Conservation (phyloP, 1,139 yeast species). For the Arxiozyma slooffiae region DNA sequence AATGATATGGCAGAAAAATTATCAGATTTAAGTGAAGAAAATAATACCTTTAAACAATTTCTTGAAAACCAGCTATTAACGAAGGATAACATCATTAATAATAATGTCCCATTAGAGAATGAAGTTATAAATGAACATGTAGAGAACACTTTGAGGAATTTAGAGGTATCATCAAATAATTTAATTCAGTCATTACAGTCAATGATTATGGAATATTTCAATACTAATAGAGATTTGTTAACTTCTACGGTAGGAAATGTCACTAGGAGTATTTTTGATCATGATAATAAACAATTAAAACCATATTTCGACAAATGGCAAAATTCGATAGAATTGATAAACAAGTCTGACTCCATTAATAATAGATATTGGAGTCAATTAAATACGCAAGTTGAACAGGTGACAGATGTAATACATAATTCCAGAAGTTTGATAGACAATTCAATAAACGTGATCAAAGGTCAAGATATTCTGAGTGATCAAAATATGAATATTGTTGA, state of each 20-base stretch:
- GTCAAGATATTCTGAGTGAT: slow-evolving; percentile 7
- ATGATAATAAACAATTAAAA: slow-evolving; percentile 27
- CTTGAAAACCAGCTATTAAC: slow-evolving; percentile 30
- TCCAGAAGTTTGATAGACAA: slow-evolving; percentile 12
- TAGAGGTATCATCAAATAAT: slow-evolving; percentile 26
- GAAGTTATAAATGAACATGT: slow-evolving; percentile 13
- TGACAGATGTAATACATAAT: slow-evolving; percentile 11
- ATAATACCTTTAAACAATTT: slow-evolving; percentile 30
- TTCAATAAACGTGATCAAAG: slow-evolving; percentile 16
- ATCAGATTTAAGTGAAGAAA: slow-evolving; percentile 28
- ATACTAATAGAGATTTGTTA: slow-evolving; percentile 27
- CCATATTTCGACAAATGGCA: slow-evolving; percentile 31
- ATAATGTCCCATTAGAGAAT: slow-evolving; percentile 25
- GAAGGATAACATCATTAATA: slow-evolving; percentile 13
- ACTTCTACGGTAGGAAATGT: slow-evolving; percentile 25
- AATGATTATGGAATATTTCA: slow-evolving; percentile 25
- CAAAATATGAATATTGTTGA: slow-evolving; percentile 10
- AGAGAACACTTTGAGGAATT: slow-evolving; percentile 21
- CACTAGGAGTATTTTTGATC: slow-evolving; percentile 27
- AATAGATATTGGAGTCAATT: slow-evolving; percentile 21
- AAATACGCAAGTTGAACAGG: slow-evolving; percentile 12
- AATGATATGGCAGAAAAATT: slow-evolving; percentile 19
- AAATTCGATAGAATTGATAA: slow-evolving; percentile 28
- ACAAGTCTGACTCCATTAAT: slow-evolving; percentile 30
- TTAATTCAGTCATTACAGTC: slow-evolving; percentile 21